Conservation (phyloP, 202 grass and related monocot species). For the Brachypodium distachyon region DNA sequence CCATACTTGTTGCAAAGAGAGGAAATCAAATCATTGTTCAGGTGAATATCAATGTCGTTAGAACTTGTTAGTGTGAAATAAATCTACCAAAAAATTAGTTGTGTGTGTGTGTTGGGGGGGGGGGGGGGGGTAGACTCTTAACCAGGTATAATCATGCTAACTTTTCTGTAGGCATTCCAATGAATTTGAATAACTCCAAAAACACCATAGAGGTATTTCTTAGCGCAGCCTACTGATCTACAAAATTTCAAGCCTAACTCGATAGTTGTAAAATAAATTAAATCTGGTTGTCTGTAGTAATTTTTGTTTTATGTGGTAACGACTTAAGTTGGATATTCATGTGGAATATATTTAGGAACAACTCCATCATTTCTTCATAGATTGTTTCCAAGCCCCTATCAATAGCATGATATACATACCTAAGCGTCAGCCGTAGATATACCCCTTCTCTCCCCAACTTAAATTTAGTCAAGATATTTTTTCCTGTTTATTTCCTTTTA, state of each 20-base stretch:
- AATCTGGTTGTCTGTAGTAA: not conserved
- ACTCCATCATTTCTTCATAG: not conserved
- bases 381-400: not conserved
- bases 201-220: not conserved
- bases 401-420: not conserved
- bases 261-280: not conserved
- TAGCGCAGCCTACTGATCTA: not conserved
- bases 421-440: not conserved
- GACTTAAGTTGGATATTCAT: not conserved
- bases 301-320: not conserved
- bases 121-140: not conserved
- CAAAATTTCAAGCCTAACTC: not conserved
- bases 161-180: not conserved
- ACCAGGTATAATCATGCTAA: not conserved
- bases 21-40: slow-evolving; percentile 68
- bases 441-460: not conserved
- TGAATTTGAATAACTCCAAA: not conserved
- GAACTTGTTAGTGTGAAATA: not conserved
- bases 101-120: too few relatives aligned
- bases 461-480: not conserved
- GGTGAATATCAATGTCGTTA: slow-evolving; percentile 42
- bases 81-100: not conserved
- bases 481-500: not conserved
- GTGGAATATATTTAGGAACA: not conserved
- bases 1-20: slow-evolving; percentile 67